phyloP scores from a whole-genome alignment of 2,329 filamentous ascomycete genomes.

The Periconia digitata region DNA sequence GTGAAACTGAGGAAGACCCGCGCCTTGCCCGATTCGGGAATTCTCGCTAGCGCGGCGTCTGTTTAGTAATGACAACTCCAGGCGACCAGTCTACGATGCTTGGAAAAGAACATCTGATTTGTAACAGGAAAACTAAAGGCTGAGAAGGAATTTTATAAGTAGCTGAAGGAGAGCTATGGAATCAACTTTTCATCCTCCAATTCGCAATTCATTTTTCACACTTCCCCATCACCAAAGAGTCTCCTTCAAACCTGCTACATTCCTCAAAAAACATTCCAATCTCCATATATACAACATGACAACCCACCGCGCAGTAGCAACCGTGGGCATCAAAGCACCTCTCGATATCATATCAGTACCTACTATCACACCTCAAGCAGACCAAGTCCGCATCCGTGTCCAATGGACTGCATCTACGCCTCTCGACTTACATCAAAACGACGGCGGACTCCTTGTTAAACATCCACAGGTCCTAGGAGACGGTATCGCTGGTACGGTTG shows the following conservation, averaged over 20 bases:
- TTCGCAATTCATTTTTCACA: too few species aligned
- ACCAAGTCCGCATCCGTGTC: constrained; percentile 58
- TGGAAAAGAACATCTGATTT: too few species aligned
- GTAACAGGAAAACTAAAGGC: too few species aligned
- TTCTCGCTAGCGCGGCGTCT: background rate
- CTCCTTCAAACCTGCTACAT: background rate
- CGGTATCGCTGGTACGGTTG: constrained; percentile 56
- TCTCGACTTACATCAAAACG: constrained; percentile 63
- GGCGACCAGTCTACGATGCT: too few species aligned
- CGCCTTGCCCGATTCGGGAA: background rate
- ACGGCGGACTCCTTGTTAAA: constrained; percentile 58
- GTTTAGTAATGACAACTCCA: background rate
- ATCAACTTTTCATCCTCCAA: too few species aligned
- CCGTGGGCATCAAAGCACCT: constrained; percentile 39
- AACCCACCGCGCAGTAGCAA: constrained; percentile 46
- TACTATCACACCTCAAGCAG: constrained; percentile 33
- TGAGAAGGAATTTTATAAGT: too few species aligned
- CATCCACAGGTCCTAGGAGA: constrained; percentile 56
- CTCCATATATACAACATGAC: constrained; percentile 13
- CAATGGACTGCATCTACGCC: constrained; percentile 64
- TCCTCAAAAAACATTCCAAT: too few species aligned
- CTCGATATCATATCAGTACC: constrained; percentile 41
- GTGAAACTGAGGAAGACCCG: background rate
- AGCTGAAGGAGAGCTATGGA: too few species aligned
- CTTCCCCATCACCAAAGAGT: too few species aligned